Evolutionary conservation across 1,284 basidiomycete genomes (phyloP).

Genomic region (Cystobasidiaceae sp.): DNA sequence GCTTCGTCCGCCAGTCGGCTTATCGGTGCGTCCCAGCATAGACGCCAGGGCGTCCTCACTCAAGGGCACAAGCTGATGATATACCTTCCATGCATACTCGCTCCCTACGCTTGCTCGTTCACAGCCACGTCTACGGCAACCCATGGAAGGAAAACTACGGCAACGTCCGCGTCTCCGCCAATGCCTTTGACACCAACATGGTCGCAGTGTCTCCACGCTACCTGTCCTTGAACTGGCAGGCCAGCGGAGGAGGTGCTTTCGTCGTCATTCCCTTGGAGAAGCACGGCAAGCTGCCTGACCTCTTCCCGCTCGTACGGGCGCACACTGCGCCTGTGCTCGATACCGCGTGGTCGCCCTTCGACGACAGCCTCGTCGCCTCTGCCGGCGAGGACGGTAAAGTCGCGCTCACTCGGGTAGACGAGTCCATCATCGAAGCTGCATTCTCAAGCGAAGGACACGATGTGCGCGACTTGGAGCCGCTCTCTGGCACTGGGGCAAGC

Average conservation of each 20-base stretch:
- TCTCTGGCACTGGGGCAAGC: slow-evolving; percentile 49
- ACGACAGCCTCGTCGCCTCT: slow-evolving; percentile 83
- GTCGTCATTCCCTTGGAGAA: slow-evolving; percentile 69
- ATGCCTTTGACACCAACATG: slow-evolving; percentile 95
- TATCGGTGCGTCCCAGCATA: not conserved
- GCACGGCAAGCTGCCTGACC: slow-evolving; percentile 44
- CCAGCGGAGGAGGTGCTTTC: slow-evolving; percentile 82
- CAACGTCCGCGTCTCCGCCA: slow-evolving; percentile 44
- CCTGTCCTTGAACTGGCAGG: slow-evolving; percentile 87
- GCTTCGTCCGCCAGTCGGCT: slow-evolving; percentile 24
- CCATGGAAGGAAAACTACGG: slow-evolving; percentile 22
- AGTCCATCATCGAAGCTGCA: slow-evolving; percentile 62
- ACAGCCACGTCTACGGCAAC: slow-evolving; percentile 14
- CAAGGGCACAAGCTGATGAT: too few relatives aligned
- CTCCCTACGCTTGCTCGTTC: not conserved
- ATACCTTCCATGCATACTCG: too few relatives aligned
- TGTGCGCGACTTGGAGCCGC: slow-evolving; percentile 77
- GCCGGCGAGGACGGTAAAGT: slow-evolving; percentile 90
- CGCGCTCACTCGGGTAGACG: slow-evolving; percentile 79
- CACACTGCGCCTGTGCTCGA: slow-evolving; percentile 63
- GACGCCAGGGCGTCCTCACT: too few relatives aligned
- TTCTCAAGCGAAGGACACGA: slow-evolving; percentile 80
- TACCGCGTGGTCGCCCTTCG: slow-evolving; percentile 93
- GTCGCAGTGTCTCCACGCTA: slow-evolving; percentile 73
- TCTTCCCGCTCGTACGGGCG: slow-evolving; percentile 79